Percentiles rank a stretch among this genome's conserved stretches.
Evolutionary conservation across 1,284 basidiomycete genomes (phyloP).

Genomic region (Grifola frondosa): DNA sequence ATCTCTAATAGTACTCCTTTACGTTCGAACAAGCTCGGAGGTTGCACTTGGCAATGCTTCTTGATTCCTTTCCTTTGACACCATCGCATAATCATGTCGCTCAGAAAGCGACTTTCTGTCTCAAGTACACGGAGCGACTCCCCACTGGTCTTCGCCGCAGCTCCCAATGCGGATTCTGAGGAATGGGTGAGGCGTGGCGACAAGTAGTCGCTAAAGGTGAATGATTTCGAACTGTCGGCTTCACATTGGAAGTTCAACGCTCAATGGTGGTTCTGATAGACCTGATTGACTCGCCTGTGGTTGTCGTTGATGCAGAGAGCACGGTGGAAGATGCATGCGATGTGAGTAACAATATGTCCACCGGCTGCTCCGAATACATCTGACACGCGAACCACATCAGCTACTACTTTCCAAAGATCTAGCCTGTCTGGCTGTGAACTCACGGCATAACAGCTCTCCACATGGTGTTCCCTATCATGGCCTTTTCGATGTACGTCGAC

Average conservation of each 20-base stretch:
- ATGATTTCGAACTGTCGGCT: not conserved
- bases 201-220: conserved; percentile 54
- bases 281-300: conserved; percentile 63
- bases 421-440: conserved; percentile 61
- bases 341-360: conserved; percentile 38
- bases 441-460: conserved; percentile 31
- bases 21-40: no score
- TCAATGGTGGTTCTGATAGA: conserved; percentile 40
- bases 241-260: not conserved
- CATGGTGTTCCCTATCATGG: conserved; percentile 46
- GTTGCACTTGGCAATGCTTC: no score
- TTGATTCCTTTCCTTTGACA: not conserved
- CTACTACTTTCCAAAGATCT: conserved; percentile 60
- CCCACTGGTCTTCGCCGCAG: conserved; percentile 27
- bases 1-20: no score
- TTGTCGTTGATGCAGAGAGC: conserved; percentile 61
- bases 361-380: not conserved
- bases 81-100: conserved; percentile 19
- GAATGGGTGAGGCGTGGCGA: conserved; percentile 61
- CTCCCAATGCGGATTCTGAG: conserved; percentile 45
- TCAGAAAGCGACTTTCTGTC: conserved; percentile 34
- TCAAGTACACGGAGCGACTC: conserved; percentile 35
- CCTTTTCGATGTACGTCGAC: conserved; percentile 66
- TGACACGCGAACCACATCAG: conserved; percentile 35
- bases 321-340: conserved; percentile 81